These are phyloP conservation scores for Diaporthe citrichinensis DNA, from an alignment of 2,329 filamentous ascomycete genomes.

Conservation along the genomic window DNA sequence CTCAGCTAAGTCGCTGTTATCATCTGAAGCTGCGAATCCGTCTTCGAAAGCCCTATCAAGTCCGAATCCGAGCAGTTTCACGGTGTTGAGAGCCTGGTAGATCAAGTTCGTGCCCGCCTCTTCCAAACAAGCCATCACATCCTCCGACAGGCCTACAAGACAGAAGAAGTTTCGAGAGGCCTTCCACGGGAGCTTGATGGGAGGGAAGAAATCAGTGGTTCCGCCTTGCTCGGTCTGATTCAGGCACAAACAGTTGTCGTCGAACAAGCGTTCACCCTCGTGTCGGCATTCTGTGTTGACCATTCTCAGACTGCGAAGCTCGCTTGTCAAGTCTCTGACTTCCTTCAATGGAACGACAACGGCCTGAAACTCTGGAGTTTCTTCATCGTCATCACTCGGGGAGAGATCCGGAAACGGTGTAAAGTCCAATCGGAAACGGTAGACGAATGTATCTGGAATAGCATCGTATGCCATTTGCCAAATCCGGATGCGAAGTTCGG, in stretches of 20 bases:
- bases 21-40: rapidly evolving
- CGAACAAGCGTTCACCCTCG: background rate
- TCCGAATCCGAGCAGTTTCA: background rate
- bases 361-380: background rate
- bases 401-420: rapidly evolving
- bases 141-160: background rate
- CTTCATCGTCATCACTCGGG: background rate
- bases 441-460: background rate
- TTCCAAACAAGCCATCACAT: rapidly evolving
- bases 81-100: background rate
- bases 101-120: background rate
- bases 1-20: background rate
- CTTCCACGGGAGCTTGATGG: background rate
- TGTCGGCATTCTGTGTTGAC: background rate
- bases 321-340: background rate
- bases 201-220: background rate
- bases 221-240: background rate
- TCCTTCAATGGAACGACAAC: background rate
- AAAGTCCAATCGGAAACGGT: background rate
- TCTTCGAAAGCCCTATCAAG: rapidly evolving
- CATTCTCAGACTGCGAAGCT: background rate
- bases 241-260: background rate
- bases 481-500: background rate
- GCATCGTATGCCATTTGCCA: background rate
- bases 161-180: rapidly evolving